A percentile compares a stretch with the other conserved stretches of the same genome.
Conservation (phyloP, 345 rosid species). For the Euphorbia tirucalli region DNA sequence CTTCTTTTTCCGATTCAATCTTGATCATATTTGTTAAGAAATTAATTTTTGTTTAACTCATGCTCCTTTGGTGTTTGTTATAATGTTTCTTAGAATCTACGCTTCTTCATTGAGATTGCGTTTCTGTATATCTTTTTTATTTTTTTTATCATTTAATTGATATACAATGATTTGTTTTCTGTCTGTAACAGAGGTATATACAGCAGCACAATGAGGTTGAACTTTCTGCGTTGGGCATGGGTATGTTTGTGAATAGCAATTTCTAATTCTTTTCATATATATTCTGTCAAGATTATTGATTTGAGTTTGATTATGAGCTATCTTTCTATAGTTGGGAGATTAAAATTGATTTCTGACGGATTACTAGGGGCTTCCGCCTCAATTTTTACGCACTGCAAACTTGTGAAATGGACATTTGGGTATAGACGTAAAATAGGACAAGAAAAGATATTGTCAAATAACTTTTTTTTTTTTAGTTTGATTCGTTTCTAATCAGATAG, state of each 20-base stretch:
- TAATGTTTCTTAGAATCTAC: background rate
- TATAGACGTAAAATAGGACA: no score
- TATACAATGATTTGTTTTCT: background rate
- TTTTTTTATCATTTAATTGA: background rate
- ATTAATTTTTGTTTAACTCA: no score
- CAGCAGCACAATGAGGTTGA: conserved; percentile 89
- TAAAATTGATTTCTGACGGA: no score
- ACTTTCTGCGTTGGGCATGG: conserved; percentile 95
- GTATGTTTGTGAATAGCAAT: conserved; percentile 40
- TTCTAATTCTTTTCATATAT: background rate
- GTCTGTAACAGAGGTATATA: conserved; percentile 70
- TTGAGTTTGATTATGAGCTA: background rate
- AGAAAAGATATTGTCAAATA: no score
- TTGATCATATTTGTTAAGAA: no score
- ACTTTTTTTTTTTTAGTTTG: no score
- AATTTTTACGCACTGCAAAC: no score
- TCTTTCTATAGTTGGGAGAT: no score
- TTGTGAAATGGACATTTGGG: no score
- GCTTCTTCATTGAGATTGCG: background rate
- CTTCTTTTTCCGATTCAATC: background rate
- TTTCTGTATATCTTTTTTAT: no score
- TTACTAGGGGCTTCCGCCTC: no score
- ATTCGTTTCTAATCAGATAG: no score
- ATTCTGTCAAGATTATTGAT: background rate
- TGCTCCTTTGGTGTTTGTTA: background rate